Evolutionary conservation across 129 eudicot species (phyloP), one percentile per base, ranked within the genome.

Genomic region (Artemisia annua): DNA sequence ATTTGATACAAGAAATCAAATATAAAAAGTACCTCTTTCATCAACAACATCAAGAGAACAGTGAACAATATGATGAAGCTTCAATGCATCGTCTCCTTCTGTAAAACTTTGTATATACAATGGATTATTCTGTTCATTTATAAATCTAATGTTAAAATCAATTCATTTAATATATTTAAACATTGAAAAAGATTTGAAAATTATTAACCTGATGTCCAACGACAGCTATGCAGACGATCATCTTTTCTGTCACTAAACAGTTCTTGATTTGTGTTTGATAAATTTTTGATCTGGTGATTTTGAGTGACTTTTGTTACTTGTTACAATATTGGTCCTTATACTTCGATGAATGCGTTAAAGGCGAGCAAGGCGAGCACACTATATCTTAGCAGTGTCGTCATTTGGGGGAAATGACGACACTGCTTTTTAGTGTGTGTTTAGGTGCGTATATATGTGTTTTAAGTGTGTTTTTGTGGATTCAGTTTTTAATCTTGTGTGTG

Each of bases 21-120:
- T 20, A 54, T 16, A 54, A 53, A 14, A 53, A 0, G 7, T 52
- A 94, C 99, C 99, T 91, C 97, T 77, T 83, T 95, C 99, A 30
- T 95, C 99, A 48, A 95, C 96, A 28, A 95, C 99, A 30, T 90
- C 99, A 54, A 95, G 96, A 11, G 99, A 95, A 85, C 99, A 95
- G 48, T 95, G 97, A 50, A 95, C 99, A 3, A 90, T 95, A 84
- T 95, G 97, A 76, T 95, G 96, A 71, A 95, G 97, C 87, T 95
- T 95, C 54, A 95, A 91, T 28, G 99, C 96, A 79, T 95, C 99
- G 26, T 95, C 97, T 52, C 94, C 91, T 73, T 95, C 96, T 0
- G 95, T 95, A 67, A 95, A 95, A 75, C 97, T 95, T 69, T 95
- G 99, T 32, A 95, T 86, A 79, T 90, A 95, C 28, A 95, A 74